phyloP scores from a whole-genome alignment of 2,329 filamentous ascomycete genomes.

The Davidsoniella neocaledoniae region DNA sequence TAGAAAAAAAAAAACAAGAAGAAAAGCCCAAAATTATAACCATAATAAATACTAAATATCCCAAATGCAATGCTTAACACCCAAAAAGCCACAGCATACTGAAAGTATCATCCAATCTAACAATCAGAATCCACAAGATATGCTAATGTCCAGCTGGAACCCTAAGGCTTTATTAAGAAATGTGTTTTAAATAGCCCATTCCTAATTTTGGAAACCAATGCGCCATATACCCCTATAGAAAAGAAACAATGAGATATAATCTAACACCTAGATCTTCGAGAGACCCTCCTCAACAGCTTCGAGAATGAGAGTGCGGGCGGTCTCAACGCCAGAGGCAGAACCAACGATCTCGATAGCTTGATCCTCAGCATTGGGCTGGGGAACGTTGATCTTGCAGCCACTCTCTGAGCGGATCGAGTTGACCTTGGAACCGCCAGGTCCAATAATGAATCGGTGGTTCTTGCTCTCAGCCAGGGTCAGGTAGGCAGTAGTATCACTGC shows the following conservation, averaged over 20 bases:
- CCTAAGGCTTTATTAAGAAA: too few relatives aligned
- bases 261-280: conserved; percentile 15
- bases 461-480: conserved; percentile 77
- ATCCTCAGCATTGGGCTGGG: conserved; percentile 53
- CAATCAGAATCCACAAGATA: neutral
- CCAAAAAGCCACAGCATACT: neutral
- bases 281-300: conserved; percentile 55
- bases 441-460: conserved; percentile 82
- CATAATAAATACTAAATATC: neutral
- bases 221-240: neutral
- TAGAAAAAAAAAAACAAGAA: neutral
- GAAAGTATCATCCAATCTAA: neutral
- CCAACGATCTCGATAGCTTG: conserved; percentile 89
- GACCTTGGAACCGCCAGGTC: conserved; percentile 75
- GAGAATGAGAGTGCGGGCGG: conserved; percentile 77
- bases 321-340: conserved; percentile 60
- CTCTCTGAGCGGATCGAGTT: conserved; percentile 86
- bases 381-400: conserved; percentile 85
- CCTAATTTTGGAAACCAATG: neutral
- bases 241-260: conserved; percentile 2
- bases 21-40: neutral
- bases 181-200: too few relatives aligned
- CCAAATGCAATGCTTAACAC: neutral
- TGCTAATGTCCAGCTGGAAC: neutral
- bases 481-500: conserved; percentile 63